Evolutionary conservation across 495 filamentous ascomycete genomes (phyloP).

Genomic region (Neurospora cerealis): DNA sequence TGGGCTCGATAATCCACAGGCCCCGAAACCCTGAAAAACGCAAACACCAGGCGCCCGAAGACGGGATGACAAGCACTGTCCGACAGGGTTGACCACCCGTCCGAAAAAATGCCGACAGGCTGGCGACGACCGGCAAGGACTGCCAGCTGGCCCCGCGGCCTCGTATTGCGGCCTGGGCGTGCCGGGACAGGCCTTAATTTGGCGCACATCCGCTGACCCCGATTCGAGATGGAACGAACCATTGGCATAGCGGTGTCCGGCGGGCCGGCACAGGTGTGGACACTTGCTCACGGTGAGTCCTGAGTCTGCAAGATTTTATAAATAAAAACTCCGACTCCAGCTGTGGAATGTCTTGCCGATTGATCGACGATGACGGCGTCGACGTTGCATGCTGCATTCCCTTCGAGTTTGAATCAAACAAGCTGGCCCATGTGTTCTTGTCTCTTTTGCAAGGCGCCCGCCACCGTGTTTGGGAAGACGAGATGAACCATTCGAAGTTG

Average conservation of each 20-base stretch:
- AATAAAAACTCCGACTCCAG: background rate
- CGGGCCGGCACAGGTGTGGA: background rate
- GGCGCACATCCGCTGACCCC: background rate
- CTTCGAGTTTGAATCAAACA: background rate
- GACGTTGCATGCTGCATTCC: background rate
- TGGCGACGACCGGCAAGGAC: background rate
- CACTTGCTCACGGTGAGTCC: background rate
- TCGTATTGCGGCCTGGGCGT: background rate
- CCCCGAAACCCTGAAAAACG: background rate
- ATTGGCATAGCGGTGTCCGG: background rate
- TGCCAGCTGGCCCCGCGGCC: background rate
- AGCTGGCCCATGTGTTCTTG: background rate
- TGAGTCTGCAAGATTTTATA: background rate
- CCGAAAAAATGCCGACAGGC: background rate
- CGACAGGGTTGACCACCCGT: background rate
- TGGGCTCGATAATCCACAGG: background rate
- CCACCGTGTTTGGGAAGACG: background rate
- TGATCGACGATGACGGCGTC: background rate
- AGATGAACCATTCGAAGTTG: background rate
- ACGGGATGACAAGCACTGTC: background rate
- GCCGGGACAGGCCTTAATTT: background rate
- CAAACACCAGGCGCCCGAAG: background rate
- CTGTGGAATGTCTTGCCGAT: background rate
- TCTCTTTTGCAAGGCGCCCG: background rate
- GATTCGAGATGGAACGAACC: background rate